phyloP scores from a whole-genome alignment of 2,329 filamentous ascomycete genomes.

The Blastomyces emzantsi region DNA sequence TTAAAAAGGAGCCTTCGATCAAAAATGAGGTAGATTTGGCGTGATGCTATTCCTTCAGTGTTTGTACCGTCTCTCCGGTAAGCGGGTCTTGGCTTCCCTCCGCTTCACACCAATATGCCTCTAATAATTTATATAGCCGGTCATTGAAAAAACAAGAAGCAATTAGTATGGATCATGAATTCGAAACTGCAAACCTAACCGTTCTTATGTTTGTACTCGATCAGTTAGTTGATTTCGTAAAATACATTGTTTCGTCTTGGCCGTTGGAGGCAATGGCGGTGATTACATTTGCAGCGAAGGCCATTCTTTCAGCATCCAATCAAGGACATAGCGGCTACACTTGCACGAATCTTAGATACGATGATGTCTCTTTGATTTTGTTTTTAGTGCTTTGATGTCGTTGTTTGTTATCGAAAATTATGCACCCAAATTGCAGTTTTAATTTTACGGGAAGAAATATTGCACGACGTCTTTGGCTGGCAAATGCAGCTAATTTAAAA shows the following conservation, averaged over 20 bases:
- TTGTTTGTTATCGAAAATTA: not conserved
- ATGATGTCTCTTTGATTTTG: not conserved
- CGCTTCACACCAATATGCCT: not conserved
- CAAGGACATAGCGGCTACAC: not conserved
- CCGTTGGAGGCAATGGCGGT: not conserved
- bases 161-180: too few species aligned
- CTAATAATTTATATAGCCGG: not conserved
- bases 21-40: not conserved
- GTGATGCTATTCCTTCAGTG: not conserved
- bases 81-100: not conserved
- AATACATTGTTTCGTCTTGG: not conserved
- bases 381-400: not conserved
- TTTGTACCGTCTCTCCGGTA: not conserved
- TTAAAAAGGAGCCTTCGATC: not conserved
- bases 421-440: not conserved
- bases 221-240: too few species aligned
- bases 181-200: too few species aligned
- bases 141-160: too few species aligned
- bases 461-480: too few species aligned
- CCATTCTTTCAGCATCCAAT: not conserved
- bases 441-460: not conserved
- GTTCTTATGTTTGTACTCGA: too few species aligned
- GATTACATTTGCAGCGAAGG: not conserved
- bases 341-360: not conserved
- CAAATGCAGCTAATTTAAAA: not conserved